Evolutionary conservation across 2,329 filamentous ascomycete species (phyloP).

Genomic region (Neofusicoccum kwambonambiense): DNA sequence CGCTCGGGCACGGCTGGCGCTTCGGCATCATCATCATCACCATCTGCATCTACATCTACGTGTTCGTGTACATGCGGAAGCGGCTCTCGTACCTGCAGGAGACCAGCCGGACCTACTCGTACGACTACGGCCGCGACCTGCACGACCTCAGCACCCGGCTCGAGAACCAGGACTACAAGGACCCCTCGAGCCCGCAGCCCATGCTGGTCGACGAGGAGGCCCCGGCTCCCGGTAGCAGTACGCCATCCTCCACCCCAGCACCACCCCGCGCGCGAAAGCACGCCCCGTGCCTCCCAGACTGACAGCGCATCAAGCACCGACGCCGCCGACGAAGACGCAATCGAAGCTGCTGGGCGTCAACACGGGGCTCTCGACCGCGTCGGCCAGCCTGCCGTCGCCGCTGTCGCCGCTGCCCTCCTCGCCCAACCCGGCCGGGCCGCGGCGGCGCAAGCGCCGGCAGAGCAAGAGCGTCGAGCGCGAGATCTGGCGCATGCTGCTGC

Average conservation of each 20-base stretch:
- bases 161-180: slow-evolving; percentile 1
- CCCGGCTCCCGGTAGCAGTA: background rate
- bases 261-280: background rate
- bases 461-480: slow-evolving; percentile 23
- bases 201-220: slow-evolving; percentile 1
- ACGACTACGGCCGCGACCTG: slow-evolving; percentile 10
- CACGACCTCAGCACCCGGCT: background rate
- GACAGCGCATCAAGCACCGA: background rate
- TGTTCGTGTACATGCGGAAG: slow-evolving; percentile 38
- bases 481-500: slow-evolving; percentile 30
- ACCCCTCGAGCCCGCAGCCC: background rate
- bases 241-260: background rate
- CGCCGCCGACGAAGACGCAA: background rate
- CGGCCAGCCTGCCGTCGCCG: background rate
- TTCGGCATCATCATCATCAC: slow-evolving; percentile 44
- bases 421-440: background rate
- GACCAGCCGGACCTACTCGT: slow-evolving; percentile 5
- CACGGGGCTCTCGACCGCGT: background rate
- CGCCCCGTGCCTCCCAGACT: background rate
- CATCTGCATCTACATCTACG: slow-evolving; percentile 44
- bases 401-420: background rate
- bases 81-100: slow-evolving; percentile 7
- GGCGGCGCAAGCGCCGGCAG: slow-evolving; percentile 9
- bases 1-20: slow-evolving; percentile 48
- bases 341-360: slow-evolving; percentile 1